phyloP scores from a whole-genome alignment of 2,329 filamentous ascomycete species.

The Myriosclerotinia scirpicola region DNA sequence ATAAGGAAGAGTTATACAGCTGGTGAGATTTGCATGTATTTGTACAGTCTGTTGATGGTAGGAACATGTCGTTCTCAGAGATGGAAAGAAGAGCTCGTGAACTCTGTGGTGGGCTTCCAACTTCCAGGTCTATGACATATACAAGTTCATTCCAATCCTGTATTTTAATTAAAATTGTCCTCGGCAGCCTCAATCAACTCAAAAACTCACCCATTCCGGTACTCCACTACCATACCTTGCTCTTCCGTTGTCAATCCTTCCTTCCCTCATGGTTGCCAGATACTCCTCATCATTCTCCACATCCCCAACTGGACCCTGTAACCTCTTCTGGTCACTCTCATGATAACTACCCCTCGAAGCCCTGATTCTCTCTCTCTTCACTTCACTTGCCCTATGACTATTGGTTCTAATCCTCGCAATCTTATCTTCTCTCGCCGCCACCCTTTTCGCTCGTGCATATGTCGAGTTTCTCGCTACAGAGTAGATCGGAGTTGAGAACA shows the following conservation, averaged over 20 bases:
- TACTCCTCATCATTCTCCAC: conserved; percentile 18
- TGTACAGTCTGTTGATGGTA: conserved; percentile 12
- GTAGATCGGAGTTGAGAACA: conserved; percentile 13
- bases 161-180: not conserved
- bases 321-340: not conserved
- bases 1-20: conserved; percentile 11
- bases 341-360: not conserved
- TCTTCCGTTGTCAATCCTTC: not conserved
- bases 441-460: conserved; percentile 6
- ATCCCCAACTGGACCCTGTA: conserved; percentile 4
- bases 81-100: conserved; percentile 17
- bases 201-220: conserved; percentile 7
- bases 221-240: conserved; percentile 13
- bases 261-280: not conserved
- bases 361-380: not conserved
- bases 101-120: conserved; percentile 25
- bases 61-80: conserved; percentile 17
- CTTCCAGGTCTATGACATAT: conserved; percentile 22
- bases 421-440: not conserved
- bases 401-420: conserved; percentile 16
- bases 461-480: conserved; percentile 19
- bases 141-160: conserved; percentile 24
- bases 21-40: conserved; percentile 8
- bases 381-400: conserved; percentile 9
- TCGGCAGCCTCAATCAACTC: not conserved